Percentiles rank a stretch among this genome's conserved stretches.
phyloP scores from a whole-genome alignment of 495 filamentous ascomycete genomes.

The Aspergillus sparsus region DNA sequence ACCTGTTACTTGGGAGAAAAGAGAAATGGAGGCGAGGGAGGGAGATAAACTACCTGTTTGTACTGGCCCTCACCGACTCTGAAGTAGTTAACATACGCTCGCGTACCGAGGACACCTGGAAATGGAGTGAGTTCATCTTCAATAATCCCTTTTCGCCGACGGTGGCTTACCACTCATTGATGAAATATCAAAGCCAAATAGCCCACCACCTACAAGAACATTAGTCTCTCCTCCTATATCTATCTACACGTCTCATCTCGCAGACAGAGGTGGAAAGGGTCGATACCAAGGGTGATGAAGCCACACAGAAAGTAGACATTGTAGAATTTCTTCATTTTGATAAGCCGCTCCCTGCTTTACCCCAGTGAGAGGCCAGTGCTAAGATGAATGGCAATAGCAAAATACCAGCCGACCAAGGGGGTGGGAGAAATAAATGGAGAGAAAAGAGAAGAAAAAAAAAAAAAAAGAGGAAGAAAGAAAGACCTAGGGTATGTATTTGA shows the following conservation, averaged over 20 bases:
- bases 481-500: conserved; percentile 1
- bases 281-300: conserved; percentile 22
- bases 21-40: neutral
- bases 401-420: neutral
- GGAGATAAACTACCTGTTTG: conserved; percentile 20
- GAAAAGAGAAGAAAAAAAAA: neutral
- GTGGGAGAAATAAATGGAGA: neutral
- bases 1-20: neutral
- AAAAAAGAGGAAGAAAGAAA: conserved; percentile 10
- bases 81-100: conserved; percentile 26
- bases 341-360: neutral
- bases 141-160: neutral
- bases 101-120: conserved; percentile 26
- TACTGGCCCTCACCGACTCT: conserved; percentile 23
- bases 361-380: too few relatives aligned
- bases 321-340: conserved; percentile 22
- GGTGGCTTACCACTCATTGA: conserved; percentile 26
- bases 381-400: too few relatives aligned
- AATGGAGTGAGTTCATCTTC: neutral
- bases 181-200: conserved; percentile 29
- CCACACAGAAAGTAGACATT: conserved; percentile 23
- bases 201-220: conserved; percentile 19
- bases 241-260: neutral
- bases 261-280: neutral
- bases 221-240: conserved; percentile 1